phyloP scores from a whole-genome alignment of 2,329 filamentous ascomycete genomes.

The Fonsecaea pugnacius region DNA sequence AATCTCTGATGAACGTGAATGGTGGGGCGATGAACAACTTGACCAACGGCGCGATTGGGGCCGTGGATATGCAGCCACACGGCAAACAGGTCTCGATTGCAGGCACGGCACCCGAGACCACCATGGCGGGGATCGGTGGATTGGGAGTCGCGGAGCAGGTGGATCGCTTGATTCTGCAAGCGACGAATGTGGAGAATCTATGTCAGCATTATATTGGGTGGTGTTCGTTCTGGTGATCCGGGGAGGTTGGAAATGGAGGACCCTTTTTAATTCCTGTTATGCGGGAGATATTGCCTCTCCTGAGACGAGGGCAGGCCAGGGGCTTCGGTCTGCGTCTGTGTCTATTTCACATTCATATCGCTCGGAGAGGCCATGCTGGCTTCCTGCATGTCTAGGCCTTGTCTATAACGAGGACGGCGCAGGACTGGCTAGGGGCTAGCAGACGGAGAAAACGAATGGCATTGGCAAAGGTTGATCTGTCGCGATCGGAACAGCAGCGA shows the following conservation, averaged over 20 bases:
- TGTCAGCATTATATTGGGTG: constrained; percentile 99
- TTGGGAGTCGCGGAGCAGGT: constrained; percentile 85
- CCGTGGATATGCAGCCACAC: constrained; percentile 2
- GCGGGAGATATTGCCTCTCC: background rate
- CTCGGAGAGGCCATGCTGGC: background rate
- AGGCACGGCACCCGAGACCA: constrained; percentile 28
- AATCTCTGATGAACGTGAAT: constrained; percentile 27
- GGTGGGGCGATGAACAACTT: constrained; percentile 25
- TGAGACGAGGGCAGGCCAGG: background rate
- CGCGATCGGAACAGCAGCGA: background rate
- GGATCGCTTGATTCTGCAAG: constrained; percentile 90
- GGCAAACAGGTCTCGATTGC: constrained; percentile 22
- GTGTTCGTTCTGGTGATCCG: constrained; percentile 89
- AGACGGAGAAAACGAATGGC: background rate
- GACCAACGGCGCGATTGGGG: constrained; percentile 9
- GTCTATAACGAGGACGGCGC: background rate
- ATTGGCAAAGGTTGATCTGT: background rate
- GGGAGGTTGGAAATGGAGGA: background rate
- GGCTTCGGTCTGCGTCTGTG: background rate
- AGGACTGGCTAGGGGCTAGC: background rate
- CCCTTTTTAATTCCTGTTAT: background rate
- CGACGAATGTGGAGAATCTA: constrained; percentile 94
- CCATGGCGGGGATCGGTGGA: constrained; percentile 48
- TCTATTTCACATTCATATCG: background rate
- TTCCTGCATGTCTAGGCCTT: background rate